phyloP scores from a whole-genome alignment of 164 flowering plant genomes.

The Chimonanthus praecox region DNA sequence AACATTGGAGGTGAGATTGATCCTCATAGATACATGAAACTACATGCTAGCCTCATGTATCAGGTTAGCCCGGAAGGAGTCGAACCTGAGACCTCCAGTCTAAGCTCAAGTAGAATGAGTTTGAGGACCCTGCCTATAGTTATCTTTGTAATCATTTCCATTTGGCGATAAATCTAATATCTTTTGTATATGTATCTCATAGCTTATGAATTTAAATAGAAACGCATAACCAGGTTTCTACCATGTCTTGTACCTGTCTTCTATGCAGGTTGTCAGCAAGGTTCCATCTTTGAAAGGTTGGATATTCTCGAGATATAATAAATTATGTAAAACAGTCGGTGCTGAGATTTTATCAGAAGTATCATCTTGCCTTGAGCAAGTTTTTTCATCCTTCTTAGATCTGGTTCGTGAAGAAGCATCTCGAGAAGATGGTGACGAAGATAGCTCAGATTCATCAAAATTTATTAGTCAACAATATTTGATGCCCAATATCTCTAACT shows the following conservation, averaged over 20 bases:
- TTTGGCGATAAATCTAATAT: too few species aligned
- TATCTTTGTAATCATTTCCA: too few species aligned
- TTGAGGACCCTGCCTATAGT: too few species aligned
- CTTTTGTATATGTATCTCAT: neutral
- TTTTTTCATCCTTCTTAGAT: slow-evolving; percentile 42
- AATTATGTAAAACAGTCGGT: slow-evolving; percentile 35
- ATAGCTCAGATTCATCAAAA: slow-evolving; percentile 34
- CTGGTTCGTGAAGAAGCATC: slow-evolving; percentile 24
- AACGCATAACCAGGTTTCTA: neutral
- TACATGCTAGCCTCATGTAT: too few species aligned
- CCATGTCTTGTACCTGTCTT: neutral
- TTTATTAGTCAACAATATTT: slow-evolving; percentile 25
- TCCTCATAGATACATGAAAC: too few species aligned
- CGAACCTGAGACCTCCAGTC: too few species aligned
- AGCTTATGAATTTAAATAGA: neutral
- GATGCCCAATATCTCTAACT: slow-evolving; percentile 28
- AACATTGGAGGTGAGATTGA: too few species aligned
- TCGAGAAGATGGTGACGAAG: slow-evolving; percentile 37
- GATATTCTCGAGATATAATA: slow-evolving; percentile 51
- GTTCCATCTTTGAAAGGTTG: slow-evolving; percentile 58
- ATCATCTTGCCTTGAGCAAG: slow-evolving; percentile 38
- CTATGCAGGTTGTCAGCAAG: slow-evolving; percentile 54
- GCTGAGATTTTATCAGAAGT: slow-evolving; percentile 41
- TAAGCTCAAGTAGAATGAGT: too few species aligned
- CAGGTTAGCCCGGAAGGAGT: too few species aligned